Conservation (phyloP, 2,329 filamentous ascomycete species). For the Trichophyton benhamiae region DNA sequence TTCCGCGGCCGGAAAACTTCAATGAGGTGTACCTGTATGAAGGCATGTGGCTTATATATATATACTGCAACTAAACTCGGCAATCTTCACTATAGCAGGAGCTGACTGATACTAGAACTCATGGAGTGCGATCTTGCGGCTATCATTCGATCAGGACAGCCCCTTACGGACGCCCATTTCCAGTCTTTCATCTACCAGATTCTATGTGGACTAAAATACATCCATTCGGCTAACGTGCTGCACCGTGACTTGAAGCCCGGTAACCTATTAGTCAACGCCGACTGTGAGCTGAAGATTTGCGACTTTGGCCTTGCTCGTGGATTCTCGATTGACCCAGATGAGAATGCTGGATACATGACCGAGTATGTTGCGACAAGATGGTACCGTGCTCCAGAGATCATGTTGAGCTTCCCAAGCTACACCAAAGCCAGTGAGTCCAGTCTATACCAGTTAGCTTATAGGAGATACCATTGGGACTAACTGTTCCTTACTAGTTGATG, state of each 20-base stretch:
- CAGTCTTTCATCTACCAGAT: slow-evolving; percentile 99
- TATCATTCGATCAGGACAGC: slow-evolving; percentile 94
- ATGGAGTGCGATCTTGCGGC: slow-evolving; percentile 99
- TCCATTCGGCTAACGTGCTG: slow-evolving; percentile 94
- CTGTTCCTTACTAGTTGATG: slow-evolving; percentile 57
- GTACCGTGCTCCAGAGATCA: slow-evolving; percentile 98
- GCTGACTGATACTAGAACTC: slow-evolving; percentile 52
- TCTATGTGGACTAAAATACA: slow-evolving; percentile 95
- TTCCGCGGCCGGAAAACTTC: slow-evolving; percentile 91
- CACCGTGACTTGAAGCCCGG: slow-evolving; percentile 96
- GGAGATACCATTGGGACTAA: slow-evolving; percentile 13
- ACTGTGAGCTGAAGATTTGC: slow-evolving; percentile 98
- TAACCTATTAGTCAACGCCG: slow-evolving; percentile 93
- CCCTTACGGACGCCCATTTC: slow-evolving; percentile 95
- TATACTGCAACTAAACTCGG: no score
- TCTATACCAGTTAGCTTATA: not conserved
- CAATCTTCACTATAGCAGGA: not conserved
- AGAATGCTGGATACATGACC: slow-evolving; percentile 99
- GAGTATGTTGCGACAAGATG: slow-evolving; percentile 97
- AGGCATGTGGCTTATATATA: slow-evolving; percentile 51
- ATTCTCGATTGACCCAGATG: slow-evolving; percentile 92
- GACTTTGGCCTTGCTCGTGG: slow-evolving; percentile 94
- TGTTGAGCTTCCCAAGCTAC: slow-evolving; percentile 99
- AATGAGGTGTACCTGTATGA: slow-evolving; percentile 99
- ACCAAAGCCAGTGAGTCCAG: slow-evolving; percentile 93